A percentile compares a stretch with the other conserved stretches of the same genome.
Conservation (phyloP, 495 filamentous ascomycete genomes). For the Trypethelium eluteriae region DNA sequence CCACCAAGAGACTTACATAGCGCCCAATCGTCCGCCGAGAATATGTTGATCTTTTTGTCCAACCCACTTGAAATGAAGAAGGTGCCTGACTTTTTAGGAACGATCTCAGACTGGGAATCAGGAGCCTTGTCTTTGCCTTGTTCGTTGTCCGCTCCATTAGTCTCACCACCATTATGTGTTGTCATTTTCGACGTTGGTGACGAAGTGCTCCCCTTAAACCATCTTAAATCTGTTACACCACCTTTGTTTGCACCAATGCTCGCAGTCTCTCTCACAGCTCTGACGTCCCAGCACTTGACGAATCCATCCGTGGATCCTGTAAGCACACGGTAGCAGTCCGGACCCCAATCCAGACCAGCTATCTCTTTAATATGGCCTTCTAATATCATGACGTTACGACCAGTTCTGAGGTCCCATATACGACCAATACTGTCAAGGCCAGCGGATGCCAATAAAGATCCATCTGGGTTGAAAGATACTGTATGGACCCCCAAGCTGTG, state of each 20-base stretch:
- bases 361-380: conserved; percentile 92
- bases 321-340: conserved; percentile 80
- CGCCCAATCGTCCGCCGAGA: conserved; percentile 93
- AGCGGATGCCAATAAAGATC: conserved; percentile 79
- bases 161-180: conserved; percentile 13
- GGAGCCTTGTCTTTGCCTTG: conserved; percentile 34
- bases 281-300: conserved; percentile 95
- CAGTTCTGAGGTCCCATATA: conserved; percentile 94
- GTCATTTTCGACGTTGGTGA: conserved; percentile 38
- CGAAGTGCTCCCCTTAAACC: conserved; percentile 79
- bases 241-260: conserved; percentile 87
- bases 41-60: conserved; percentile 91
- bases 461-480: conserved; percentile 80
- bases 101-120: conserved; percentile 13
- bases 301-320: conserved; percentile 90
- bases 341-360: conserved; percentile 83
- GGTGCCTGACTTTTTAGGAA: conserved; percentile 65
- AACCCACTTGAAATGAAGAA: conserved; percentile 89
- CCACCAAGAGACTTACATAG: conserved; percentile 79
- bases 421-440: conserved; percentile 90
- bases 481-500: conserved; percentile 88
- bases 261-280: conserved; percentile 73
- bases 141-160: conserved; percentile 39
- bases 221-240: conserved; percentile 84
- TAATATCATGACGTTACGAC: conserved; percentile 90